Conservation (phyloP, 2,329 filamentous ascomycete genomes). For the Gnomoniopsis sp. region DNA sequence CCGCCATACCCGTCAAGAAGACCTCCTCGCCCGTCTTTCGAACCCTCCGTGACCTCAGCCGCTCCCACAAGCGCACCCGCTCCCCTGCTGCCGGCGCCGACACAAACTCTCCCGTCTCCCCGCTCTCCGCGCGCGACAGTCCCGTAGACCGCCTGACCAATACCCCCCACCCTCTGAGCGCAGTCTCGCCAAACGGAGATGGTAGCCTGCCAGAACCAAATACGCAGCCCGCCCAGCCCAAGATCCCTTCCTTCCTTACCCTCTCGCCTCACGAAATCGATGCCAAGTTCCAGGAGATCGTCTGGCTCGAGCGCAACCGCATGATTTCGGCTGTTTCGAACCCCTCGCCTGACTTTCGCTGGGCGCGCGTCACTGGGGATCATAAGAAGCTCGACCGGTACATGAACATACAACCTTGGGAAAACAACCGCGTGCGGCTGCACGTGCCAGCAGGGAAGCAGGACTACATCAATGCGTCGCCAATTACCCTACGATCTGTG, state of each 20-base stretch:
- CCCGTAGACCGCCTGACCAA: constrained; percentile 23
- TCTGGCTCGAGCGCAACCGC: constrained; percentile 50
- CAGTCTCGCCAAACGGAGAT: constrained; percentile 8
- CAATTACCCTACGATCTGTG: constrained; percentile 54
- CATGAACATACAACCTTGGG: constrained; percentile 84
- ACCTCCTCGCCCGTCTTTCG: constrained; percentile 36
- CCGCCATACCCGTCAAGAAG: constrained; percentile 15
- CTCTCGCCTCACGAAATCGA: constrained; percentile 41
- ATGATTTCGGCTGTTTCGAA: constrained; percentile 37
- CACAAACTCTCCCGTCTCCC: constrained; percentile 21
- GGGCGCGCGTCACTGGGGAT: constrained; percentile 52
- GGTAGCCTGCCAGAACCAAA: constrained; percentile 3
- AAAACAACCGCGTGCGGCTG: constrained; percentile 78
- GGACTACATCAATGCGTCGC: constrained; percentile 82
- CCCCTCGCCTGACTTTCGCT: constrained; percentile 33
- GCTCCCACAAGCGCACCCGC: constrained; percentile 45
- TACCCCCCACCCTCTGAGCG: constrained; percentile 14
- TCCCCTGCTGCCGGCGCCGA: constrained; percentile 32
- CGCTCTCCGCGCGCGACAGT: constrained; percentile 28
- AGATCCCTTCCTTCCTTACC: constrained; percentile 38
- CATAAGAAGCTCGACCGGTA: constrained; percentile 75
- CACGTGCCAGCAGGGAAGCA: constrained; percentile 69
- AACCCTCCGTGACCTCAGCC: constrained; percentile 39
- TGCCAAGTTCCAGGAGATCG: constrained; percentile 49
- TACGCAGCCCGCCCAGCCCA: constrained; percentile 13